Conservation (phyloP, 306 rosid genomes). For the Pyrus bretschneideri region DNA sequence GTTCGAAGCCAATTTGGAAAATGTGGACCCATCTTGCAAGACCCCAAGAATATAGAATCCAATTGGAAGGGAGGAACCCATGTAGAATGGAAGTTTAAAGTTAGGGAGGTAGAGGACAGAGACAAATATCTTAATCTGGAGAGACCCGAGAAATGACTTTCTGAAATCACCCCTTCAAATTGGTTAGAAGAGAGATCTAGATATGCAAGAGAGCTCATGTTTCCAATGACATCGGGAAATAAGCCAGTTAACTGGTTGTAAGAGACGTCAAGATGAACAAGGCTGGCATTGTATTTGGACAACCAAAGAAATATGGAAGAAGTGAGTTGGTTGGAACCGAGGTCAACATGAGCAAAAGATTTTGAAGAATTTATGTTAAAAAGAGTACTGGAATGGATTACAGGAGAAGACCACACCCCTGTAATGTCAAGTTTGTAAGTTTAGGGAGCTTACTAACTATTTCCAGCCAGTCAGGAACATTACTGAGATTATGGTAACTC, state of each 20-base stretch:
- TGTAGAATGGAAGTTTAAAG: no score
- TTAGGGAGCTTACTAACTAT: not conserved
- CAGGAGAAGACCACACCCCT: no score
- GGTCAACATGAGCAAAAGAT: no score
- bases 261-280: accelerated
- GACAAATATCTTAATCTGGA: accelerated
- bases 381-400: no score
- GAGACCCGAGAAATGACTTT: not conserved
- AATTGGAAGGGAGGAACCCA: not conserved
- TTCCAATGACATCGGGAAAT: not conserved
- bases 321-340: no score
- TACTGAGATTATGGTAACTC: not conserved
- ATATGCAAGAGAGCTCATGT: not conserved
- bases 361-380: no score
- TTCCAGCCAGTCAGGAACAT: not conserved
- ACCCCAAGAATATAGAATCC: accelerated
- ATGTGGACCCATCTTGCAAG: not conserved
- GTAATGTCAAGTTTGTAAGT: not conserved
- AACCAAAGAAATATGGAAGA: no score
- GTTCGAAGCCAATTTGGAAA: not conserved
- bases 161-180: not conserved
- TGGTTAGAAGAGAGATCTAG: not conserved
- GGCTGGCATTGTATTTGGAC: not conserved
- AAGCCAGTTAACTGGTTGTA: not conserved
- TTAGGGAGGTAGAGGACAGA: not conserved